phyloP scores from a whole-genome alignment of 257 asterid genomes.

The Hygrophila difformis region DNA sequence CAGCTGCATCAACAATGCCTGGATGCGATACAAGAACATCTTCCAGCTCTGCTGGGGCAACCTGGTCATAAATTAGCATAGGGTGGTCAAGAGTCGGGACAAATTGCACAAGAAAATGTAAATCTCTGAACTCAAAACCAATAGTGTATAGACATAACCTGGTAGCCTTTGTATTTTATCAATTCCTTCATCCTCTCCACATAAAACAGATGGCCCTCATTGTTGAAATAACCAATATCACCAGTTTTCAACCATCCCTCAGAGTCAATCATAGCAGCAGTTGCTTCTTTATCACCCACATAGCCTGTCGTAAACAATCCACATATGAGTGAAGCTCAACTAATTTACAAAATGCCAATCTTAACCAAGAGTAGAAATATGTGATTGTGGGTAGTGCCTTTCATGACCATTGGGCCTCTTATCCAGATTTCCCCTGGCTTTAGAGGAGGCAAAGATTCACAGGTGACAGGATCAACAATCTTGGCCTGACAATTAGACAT shows the following conservation, averaged over 20 bases:
- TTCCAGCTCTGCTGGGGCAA: conserved; percentile 59
- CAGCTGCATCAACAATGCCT: conserved; percentile 46
- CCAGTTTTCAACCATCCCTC: conserved; percentile 64
- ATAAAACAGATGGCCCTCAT: conserved; percentile 35
- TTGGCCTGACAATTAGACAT: conserved; percentile 29
- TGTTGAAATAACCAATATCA: conserved; percentile 46
- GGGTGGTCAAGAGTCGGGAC: neutral
- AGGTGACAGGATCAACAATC: conserved; percentile 30
- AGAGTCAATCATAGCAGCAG: conserved; percentile 34
- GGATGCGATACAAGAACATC: conserved; percentile 46
- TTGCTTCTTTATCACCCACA: conserved; percentile 47
- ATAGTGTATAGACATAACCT: no score
- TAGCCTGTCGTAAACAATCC: no score
- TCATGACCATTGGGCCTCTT: conserved; percentile 37
- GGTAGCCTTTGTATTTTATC: conserved; percentile 55
- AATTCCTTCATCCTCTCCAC: conserved; percentile 57
- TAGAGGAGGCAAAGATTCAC: conserved; percentile 25
- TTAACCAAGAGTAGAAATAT: no score
- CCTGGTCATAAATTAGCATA: conserved; percentile 19
- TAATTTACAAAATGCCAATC: no score
- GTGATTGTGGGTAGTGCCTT: no score
- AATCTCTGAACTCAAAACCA: no score
- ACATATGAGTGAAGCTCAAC: no score
- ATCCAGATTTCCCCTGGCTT: conserved; percentile 35
- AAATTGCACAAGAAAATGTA: no score